Conservation (phyloP, 1,139 yeast species). For the Blastobotrys buckinghamii region DNA sequence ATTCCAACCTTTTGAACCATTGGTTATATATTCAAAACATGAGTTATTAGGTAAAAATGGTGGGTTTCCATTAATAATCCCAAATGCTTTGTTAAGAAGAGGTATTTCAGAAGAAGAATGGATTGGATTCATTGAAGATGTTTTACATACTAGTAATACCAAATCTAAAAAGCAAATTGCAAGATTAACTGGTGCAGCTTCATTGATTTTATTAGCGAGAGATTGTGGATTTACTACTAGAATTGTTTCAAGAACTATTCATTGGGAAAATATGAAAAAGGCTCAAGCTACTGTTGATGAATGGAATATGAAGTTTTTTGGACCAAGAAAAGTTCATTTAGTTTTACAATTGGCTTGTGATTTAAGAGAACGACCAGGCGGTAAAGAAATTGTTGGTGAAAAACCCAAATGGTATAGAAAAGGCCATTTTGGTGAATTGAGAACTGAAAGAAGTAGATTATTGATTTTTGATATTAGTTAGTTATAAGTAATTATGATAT, state of each 20-base stretch:
- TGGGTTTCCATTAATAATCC: conserved; percentile 9
- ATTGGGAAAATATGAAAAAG: neutral
- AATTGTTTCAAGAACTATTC: neutral
- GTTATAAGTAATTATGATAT: too few species aligned
- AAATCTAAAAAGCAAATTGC: neutral
- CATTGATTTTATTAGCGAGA: too few species aligned
- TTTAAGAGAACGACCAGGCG: neutral
- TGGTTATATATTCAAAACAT: conserved; percentile 4
- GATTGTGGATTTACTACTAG: neutral
- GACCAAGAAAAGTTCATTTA: conserved; percentile 6
- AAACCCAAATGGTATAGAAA: too few species aligned
- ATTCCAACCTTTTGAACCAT: conserved; percentile 2
- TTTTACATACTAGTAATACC: neutral
- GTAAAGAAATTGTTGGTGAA: too few species aligned
- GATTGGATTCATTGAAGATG: conserved; percentile 10
- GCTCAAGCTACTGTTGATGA: conserved; percentile 4
- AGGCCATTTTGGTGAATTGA: too few species aligned
- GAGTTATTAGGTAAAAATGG: neutral
- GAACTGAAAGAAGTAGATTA: too few species aligned
- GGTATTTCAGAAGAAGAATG: conserved; percentile 4
- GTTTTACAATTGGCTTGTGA: conserved; percentile 9
- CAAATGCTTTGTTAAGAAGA: neutral
- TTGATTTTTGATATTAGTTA: too few species aligned
- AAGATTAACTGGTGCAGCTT: neutral
- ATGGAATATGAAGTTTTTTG: conserved; percentile 10